A percentile compares a stretch with the other conserved stretches of the same genome.
Conservation (phyloP, 352 stramenopile genomes). For the Elongisporangium undulatum region DNA sequence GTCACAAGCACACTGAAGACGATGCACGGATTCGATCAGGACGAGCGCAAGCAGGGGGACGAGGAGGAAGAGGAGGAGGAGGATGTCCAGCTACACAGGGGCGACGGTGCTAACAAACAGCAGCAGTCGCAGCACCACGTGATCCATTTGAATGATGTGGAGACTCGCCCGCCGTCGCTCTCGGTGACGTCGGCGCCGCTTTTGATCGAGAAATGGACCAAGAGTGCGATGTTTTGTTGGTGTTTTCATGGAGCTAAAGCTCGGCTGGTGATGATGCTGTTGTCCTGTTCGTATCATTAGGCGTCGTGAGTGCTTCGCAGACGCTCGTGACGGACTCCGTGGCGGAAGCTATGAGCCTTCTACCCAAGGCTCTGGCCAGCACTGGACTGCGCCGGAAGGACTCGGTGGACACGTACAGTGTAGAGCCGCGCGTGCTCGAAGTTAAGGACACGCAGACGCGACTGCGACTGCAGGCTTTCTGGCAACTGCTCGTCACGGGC, state of each 20-base stretch:
- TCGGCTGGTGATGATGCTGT: too few relatives aligned
- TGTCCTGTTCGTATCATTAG: too few relatives aligned
- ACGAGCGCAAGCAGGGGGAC: constrained; percentile 7
- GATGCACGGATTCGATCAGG: constrained; percentile 1
- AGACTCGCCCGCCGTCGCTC: constrained; percentile 2
- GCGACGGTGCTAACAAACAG: neutral
- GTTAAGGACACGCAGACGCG: constrained; percentile 23
- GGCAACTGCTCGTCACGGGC: constrained; percentile 47
- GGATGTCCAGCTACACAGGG: constrained; percentile 22
- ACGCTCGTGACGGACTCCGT: constrained; percentile 17
- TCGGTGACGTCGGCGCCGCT: constrained; percentile 5
- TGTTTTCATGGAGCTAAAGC: too few relatives aligned
- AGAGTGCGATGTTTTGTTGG: neutral
- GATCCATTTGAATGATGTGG: constrained; percentile 7
- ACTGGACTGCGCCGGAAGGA: constrained; percentile 11
- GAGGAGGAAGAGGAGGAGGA: constrained; percentile 28
- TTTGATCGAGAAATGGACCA: constrained; percentile 17
- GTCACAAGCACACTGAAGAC: neutral
- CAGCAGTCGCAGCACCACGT: constrained; percentile 8
- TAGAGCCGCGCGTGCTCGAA: constrained; percentile 17
- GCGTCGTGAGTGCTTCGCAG: neutral
- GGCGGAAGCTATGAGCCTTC: constrained; percentile 25
- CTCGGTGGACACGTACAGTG: constrained; percentile 17
- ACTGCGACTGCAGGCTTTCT: constrained; percentile 45
- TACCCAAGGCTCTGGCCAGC: constrained; percentile 17